Evolutionary conservation across 192 early-diverging fungal species (phyloP).

Genomic region (Oehlia diaphana): DNA sequence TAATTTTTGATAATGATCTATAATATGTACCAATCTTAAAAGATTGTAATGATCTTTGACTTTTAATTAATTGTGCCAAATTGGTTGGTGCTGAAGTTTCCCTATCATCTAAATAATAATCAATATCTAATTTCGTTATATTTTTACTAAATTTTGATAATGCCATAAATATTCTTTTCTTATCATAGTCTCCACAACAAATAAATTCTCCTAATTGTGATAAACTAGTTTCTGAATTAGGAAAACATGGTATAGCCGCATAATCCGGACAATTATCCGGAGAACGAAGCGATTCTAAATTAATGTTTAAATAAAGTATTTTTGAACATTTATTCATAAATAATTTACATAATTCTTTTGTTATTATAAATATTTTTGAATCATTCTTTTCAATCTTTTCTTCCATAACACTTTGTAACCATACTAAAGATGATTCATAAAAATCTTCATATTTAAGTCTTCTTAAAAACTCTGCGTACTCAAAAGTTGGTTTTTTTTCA

Average conservation of each 20-base stretch:
- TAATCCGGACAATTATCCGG: not conserved
- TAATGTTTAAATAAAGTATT: not conserved
- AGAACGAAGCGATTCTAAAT: not conserved
- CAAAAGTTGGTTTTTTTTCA: not conserved
- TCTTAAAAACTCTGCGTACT: conserved; percentile 4
- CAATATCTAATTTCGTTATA: not conserved
- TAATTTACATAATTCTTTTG: conserved; percentile 8
- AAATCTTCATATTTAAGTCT: not conserved
- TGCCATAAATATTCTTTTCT: conserved; percentile 11
- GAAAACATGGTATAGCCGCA: conserved; percentile 10
- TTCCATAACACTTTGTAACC: not conserved
- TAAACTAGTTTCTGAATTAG: not conserved
- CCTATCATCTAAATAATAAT: conserved; percentile 18
- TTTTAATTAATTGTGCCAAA: conserved; percentile 15
- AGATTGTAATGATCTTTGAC: conserved; percentile 14
- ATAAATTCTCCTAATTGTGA: conserved; percentile 1
- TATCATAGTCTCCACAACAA: conserved; percentile 23
- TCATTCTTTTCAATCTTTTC: not conserved
- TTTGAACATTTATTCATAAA: not conserved
- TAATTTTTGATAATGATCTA: not conserved
- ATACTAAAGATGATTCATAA: not conserved
- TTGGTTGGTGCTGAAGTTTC: not conserved
- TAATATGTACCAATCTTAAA: not conserved
- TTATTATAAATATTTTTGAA: not conserved
- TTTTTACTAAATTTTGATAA: conserved; percentile 14